Evolutionary conservation across 2,329 filamentous ascomycete genomes (phyloP), one percentile per base, ranked within the genome.

Genomic region (Ceratocystiopsis brevicomis): DNA sequence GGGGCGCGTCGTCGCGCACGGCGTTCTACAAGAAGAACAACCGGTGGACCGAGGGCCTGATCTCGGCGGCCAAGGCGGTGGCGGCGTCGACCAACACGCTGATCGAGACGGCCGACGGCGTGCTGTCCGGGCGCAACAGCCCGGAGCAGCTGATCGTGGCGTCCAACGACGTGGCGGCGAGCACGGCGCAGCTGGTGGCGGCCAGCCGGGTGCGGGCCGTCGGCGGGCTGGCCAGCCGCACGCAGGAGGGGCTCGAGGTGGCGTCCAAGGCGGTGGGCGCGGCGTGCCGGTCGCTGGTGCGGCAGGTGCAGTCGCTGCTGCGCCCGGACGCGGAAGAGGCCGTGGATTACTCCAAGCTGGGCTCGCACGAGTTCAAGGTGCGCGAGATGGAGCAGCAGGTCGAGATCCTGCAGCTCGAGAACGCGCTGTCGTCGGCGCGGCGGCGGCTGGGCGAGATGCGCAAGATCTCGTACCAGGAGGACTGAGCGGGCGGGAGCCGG

Each of bases 21-120:
- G 86, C 87, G 19, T 98, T 98, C 61, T 98, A 98, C 77, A 96
- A 96, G 73, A 96, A 96, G 69, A 95, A 98, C 72, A 98, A 96
- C 64, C 76, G 90, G 42, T 98, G 90, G 90, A 98, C 90, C 0
- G 90, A 98, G 57, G 90, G 90, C 40, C 76, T 98, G 47, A 95
- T 98, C 57, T 94, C 85, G 35, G 90, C 90, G 1, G 88, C 90
- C 50, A 98, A 98, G 65, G 90, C 90, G 1, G 90, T 98, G 16
- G 90, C 90, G 3, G 73, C 73, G 2, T 92, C 86, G 15, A 98
- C 90, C 12, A 96, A 95, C 64, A 90, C 80, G 37, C 74, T 98
- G 52, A 98, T 98, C 55, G 90, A 98, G 68, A 98, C 90, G 8
- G 90, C 90, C 0, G 90, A 98, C 56, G 90, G 88, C 17, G 90